Evolutionary conservation across 1,284 basidiomycete genomes (phyloP), one percentile per base, ranked within the genome.

Genomic region (Hypsizygus ulmarius): DNA sequence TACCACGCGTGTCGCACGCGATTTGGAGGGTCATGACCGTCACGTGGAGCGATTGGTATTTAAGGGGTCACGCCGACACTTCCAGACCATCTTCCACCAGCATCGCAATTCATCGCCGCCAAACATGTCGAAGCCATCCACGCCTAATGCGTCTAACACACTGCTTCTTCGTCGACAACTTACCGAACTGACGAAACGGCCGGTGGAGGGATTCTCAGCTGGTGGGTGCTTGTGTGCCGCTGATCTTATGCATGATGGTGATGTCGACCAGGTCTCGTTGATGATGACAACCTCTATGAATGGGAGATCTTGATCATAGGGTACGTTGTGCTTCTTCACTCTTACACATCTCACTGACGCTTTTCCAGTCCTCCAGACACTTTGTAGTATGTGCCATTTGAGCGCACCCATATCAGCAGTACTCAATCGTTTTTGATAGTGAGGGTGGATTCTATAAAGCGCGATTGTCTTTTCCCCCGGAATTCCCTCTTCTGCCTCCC

Each of bases 271-370:
- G 89, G 95, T 29, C 82, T 97, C 45, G 92, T 94, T 34, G 92
- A 96, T 64, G 94, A 97, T 55, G 81, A 84, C 68, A 94, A 97
- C 70, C 73, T 97, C 11, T 90, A 88, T 49, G 93, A 96, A 72
- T 97, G 93, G 94, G 90, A 94, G 55, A 79, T 97, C 61, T 77
- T 94, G 62, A 86, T 96, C 56, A 94, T 96, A 63, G 93, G 93
- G 93, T 93, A 54, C 59, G 86, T 74, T 30, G n/a, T 37, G 19
- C 43, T 28, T 16, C 37, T 11, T 15, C 28, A 11, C 36, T 43
- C 14, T 46, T 37, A 45, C 33, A 59, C 64, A 58, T 62, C 18
- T 59, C 51, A 39, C 54, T 50, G 41, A 51, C 47, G 14, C 55
- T 38, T 27, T 25, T 29, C 36, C 52, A 95, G 93, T 10, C 92